Percentiles rank a stretch among this genome's conserved stretches.
Evolutionary conservation across 768 basidiomycete genomes (phyloP).

Genomic region (Ramaria sp.): DNA sequence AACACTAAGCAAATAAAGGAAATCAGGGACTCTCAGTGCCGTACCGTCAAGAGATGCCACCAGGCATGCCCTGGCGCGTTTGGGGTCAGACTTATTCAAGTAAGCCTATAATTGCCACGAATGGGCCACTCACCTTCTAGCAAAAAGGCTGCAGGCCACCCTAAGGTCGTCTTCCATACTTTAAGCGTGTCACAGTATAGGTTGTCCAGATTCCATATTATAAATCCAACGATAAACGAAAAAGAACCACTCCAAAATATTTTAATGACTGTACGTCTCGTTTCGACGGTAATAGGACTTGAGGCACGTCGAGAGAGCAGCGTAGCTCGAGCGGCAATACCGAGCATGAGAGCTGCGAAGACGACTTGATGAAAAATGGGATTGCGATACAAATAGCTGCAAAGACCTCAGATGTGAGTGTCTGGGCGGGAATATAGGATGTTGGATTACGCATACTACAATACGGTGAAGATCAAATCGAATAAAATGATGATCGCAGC

Average conservation of each 20-base stretch:
- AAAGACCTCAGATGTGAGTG: not conserved
- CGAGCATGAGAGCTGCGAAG: constrained; percentile 50
- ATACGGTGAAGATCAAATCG: constrained; percentile 54
- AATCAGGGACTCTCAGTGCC: constrained; percentile 11
- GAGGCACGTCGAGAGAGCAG: constrained; percentile 35
- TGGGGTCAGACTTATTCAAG: not conserved
- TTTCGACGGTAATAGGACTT: constrained; percentile 29
- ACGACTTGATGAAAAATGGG: constrained; percentile 73
- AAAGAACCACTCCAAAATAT: constrained; percentile 43
- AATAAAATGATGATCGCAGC: constrained; percentile 29
- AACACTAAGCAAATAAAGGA: not conserved
- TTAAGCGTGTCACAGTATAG: constrained; percentile 55
- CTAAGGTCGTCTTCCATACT: constrained; percentile 39
- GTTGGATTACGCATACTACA: constrained; percentile 45
- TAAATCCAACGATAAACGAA: constrained; percentile 53
- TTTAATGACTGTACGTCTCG: constrained; percentile 28
- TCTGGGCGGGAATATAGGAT: not conserved
- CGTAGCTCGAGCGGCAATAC: constrained; percentile 33
- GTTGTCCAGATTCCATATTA: constrained; percentile 76
- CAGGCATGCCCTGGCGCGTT: constrained; percentile 46
- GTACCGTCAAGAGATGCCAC: constrained; percentile 63
- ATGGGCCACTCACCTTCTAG: constrained; percentile 38
- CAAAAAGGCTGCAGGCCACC: constrained; percentile 58
- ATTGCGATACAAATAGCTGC: constrained; percentile 55
- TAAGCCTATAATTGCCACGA: not conserved